Base-by-base conservation (phyloP, 2,329 filamentous ascomycete species). In the Aspergillus sp. region DNA sequence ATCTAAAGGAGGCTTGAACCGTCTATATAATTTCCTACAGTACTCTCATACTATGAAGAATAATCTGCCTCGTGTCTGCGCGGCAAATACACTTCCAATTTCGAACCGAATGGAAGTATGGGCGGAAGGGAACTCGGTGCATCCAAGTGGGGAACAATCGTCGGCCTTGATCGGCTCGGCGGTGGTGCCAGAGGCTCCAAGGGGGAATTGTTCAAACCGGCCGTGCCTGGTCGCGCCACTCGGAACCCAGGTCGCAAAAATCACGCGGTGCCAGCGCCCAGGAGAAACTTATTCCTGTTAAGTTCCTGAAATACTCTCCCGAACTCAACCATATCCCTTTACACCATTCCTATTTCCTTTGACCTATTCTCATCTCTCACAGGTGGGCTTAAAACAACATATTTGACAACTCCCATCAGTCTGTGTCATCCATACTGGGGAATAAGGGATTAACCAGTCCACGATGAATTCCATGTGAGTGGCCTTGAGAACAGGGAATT, bases 211-310 rank as follows among this genome's bases (percentile, higher is more conserved):
- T 44, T 24, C 22, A 32, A 9, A n/a, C 22, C 39, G 36, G 11
- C 48, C 11, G 48, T 38, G 48, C 48, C 18, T 24, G 54, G 63
- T 71, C 70, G 71, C 71, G 71, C 71, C 71, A 73, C 71, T 66
- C 67, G 69, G 69, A 69, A 65, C 69, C 59, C 63, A 59, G 64
- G 58, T 42, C 38, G 18, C 34, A 55, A 42, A 55, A 55, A 57
- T 48, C 43, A 52, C 32, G 41, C 48, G 43, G 26, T 50, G 7
- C 36, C 30, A n/a, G n/a, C n/a, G n/a, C n/a, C n/a, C n/a, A 32
- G 18, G 24, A 17, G 44, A 20, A 48, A 34, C n/a, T 32, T 48
- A 45, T 45, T 45, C 12, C 15, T 45, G 43, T 45, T 45, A 24
- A 45, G 22, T 26, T 52, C 57, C 59, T 66, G 57, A 66, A 67